Percentiles rank a stretch among this genome's conserved stretches.
Conservation (phyloP, 2,329 filamentous ascomycete genomes). For the Apiospora hydei region DNA sequence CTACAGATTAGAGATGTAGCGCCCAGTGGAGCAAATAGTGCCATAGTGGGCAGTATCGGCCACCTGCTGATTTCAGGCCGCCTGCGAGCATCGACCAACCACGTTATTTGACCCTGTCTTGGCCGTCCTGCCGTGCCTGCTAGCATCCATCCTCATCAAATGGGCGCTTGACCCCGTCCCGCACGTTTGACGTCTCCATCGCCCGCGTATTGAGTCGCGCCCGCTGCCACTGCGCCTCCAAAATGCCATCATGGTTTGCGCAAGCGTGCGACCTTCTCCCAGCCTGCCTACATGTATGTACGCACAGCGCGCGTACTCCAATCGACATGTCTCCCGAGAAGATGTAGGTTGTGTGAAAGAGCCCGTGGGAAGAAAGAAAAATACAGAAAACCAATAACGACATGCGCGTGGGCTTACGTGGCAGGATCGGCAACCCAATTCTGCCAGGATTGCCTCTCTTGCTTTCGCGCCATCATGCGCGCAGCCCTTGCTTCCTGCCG, state of each 20-base stretch:
- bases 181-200: conserved; percentile 6
- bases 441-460: background rate
- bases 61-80: background rate
- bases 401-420: conserved; percentile 2
- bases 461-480: background rate
- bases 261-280: background rate
- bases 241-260: conserved; percentile 18
- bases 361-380: background rate
- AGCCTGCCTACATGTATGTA: background rate
- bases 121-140: background rate
- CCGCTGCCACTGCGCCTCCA: background rate
- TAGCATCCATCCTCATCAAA: background rate
- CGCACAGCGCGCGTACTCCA: background rate
- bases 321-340: background rate
- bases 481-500: background rate
- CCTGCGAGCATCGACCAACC: conserved; percentile 6
- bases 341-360: background rate
- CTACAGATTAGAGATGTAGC: background rate
- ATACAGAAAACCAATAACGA: background rate
- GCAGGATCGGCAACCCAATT: background rate
- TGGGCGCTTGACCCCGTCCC: background rate
- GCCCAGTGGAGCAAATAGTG: background rate
- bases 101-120: background rate
- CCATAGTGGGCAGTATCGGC: background rate
- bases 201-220: background rate